Evolutionary conservation across 352 stramenopile genomes (phyloP).

Genomic region (Plasmopara muralis): DNA sequence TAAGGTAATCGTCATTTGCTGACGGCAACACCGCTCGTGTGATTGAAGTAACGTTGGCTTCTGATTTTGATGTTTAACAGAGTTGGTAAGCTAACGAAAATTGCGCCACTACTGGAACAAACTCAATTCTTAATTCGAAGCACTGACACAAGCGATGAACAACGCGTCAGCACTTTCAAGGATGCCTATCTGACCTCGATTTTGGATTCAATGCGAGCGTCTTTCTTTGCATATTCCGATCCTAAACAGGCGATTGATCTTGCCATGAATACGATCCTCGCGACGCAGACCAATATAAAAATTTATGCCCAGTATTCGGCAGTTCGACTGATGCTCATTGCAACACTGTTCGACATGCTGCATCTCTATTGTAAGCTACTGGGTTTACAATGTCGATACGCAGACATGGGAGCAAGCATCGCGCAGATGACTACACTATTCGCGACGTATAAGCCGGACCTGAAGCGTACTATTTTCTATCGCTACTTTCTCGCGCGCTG

Average conservation of each 20-base stretch:
- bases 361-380: conserved; percentile 55
- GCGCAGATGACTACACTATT: conserved; percentile 58
- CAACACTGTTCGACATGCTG: conserved; percentile 63
- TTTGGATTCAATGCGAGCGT: conserved; percentile 41
- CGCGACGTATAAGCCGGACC: conserved; percentile 30
- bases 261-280: conserved; percentile 45
- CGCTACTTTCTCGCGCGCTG: conserved; percentile 46
- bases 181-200: conserved; percentile 48
- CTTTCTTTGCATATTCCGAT: conserved; percentile 33
- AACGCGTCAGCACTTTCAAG: conserved; percentile 12
- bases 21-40: too few relatives aligned
- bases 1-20: conserved; percentile 28
- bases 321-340: conserved; percentile 44
- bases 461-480: conserved; percentile 44
- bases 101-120: conserved; percentile 37
- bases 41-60: background rate
- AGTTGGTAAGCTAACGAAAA: conserved; percentile 37
- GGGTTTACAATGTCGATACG: conserved; percentile 51
- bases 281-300: conserved; percentile 44
- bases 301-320: conserved; percentile 27
- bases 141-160: conserved; percentile 4
- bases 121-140: conserved; percentile 23
- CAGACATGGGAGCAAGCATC: conserved; percentile 55
- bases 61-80: conserved; percentile 16
- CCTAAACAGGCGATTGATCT: conserved; percentile 38